Base-by-base conservation (phyloP, 2,329 filamentous ascomycete genomes). In the Pezicula neosporulosa region DNA sequence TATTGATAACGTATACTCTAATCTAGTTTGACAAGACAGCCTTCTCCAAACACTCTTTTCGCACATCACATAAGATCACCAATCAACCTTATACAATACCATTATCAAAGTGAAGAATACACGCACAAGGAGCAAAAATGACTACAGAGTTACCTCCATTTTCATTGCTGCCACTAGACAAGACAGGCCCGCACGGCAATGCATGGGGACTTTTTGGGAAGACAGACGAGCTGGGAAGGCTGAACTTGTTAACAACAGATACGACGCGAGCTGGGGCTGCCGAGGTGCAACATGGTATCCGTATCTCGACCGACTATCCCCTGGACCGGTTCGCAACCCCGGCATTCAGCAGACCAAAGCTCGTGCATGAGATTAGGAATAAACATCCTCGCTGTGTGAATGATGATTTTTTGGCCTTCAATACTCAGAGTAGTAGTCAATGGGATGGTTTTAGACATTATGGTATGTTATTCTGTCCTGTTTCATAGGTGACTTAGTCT, bases 401-500 rank as follows among this genome's bases (percentile, higher is more conserved):
- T 61, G 82, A 85, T 61, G 81, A 85, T 63, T 66, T 77, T n/a
- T 77, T 78, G 74, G 74, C 72, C 2, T 80, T 82, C 60, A 83
- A 83, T 64, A 75, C 78, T 1, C 79, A 82, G 64, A 71, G 72
- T 7, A 77, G 74, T 44, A 76, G 72, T 47, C 79, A 82, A 62
- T 82, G 77, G 77, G 78, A 81, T 54, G 77, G 77, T 0, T 60
- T 79, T n/a, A 69, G 77, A 12, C 76, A 79, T 56, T 79, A 73
- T 51, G 76, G 61, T 39, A 19, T 16, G 37, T 3, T n/a, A 16
- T 39, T 16, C 19, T 10, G 37, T 39, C 37, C 19, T 13, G 37
- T 39, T 39, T 39, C 1, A 6, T 39, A 8, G 9, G 37, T 6
- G 37, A 10, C 1, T 7, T 15, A 19, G 37, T n/a, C 37, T 15